Conservation (phyloP, 176 grass and related monocot genomes). For the Typha latifolia region DNA sequence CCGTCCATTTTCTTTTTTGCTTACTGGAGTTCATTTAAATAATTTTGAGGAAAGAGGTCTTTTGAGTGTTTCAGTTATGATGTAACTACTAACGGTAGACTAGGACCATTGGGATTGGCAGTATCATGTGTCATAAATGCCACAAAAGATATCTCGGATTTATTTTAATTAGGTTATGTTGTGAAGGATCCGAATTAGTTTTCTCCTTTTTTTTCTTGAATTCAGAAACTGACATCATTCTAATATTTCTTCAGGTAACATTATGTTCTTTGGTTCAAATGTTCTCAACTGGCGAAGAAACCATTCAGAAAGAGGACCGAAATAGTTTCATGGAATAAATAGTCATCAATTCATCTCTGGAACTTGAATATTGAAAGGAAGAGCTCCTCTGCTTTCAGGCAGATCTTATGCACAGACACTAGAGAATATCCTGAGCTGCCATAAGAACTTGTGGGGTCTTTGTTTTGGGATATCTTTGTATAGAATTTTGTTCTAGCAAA, state of each 20-base stretch:
- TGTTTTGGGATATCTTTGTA: too few relatives aligned
- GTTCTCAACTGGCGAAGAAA: neutral
- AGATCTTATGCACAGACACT: too few relatives aligned
- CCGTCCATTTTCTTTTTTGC: too few relatives aligned
- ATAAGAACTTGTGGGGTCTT: too few relatives aligned
- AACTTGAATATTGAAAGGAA: too few relatives aligned
- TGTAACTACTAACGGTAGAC: neutral
- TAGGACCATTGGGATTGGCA: neutral
- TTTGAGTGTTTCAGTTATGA: neutral
- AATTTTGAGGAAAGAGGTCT: too few relatives aligned
- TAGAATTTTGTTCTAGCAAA: too few relatives aligned
- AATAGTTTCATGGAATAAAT: too few relatives aligned
- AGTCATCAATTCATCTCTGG: too few relatives aligned
- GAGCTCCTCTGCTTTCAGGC: too few relatives aligned
- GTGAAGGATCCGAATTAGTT: neutral
- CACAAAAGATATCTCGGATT: neutral
- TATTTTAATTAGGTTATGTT: neutral
- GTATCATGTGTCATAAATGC: neutral
- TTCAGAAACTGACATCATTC: neutral
- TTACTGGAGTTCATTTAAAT: too few relatives aligned
- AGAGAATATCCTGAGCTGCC: too few relatives aligned
- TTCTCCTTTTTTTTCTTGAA: neutral
- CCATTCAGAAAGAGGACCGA: neutral
- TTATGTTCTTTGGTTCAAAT: neutral
- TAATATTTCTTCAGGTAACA: neutral